A percentile compares a stretch with the other conserved stretches of the same genome.
Evolutionary conservation across 139 green algal genomes (phyloP).

Genomic region (Haematococcus lacustris): DNA sequence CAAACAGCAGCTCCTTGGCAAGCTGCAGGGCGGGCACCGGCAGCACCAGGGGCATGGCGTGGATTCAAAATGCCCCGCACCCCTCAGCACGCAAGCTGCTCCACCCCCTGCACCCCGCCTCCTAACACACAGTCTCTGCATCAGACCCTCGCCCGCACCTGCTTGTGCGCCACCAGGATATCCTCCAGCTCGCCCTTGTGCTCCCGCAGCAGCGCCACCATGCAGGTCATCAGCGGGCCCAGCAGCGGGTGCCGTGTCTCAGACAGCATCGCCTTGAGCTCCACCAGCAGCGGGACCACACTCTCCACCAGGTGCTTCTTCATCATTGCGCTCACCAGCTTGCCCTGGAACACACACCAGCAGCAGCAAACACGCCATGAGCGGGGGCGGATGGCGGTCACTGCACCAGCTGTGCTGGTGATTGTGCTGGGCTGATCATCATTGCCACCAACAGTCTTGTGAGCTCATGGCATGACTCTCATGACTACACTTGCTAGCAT

Average conservation of each 20-base stretch:
- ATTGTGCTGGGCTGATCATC: too few relatives aligned
- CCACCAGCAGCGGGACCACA: constrained; percentile 68
- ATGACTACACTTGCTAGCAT: too few relatives aligned
- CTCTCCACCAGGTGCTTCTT: constrained; percentile 80
- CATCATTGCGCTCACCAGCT: constrained; percentile 73
- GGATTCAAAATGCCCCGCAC: too few relatives aligned
- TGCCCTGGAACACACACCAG: constrained; percentile 20
- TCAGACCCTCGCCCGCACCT: too few relatives aligned
- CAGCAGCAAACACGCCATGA: not conserved
- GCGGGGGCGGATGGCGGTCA: not conserved
- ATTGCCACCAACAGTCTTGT: too few relatives aligned
- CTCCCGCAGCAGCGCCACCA: constrained; percentile 66
- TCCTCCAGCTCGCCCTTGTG: constrained; percentile 82
- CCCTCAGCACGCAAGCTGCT: too few relatives aligned
- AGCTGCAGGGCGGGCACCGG: too few relatives aligned
- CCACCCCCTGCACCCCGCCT: too few relatives aligned
- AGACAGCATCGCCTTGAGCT: too few relatives aligned
- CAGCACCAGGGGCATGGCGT: too few relatives aligned
- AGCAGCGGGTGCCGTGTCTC: constrained; percentile 57
- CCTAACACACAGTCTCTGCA: too few relatives aligned
- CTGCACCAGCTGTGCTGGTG: not conserved
- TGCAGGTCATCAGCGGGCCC: constrained; percentile 54
- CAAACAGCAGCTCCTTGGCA: constrained; percentile 78
- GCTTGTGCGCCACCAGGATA: constrained; percentile 73
- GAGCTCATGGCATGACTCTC: too few relatives aligned